Conservation (phyloP, 768 basidiomycete species). For the Panellus pusillus region DNA sequence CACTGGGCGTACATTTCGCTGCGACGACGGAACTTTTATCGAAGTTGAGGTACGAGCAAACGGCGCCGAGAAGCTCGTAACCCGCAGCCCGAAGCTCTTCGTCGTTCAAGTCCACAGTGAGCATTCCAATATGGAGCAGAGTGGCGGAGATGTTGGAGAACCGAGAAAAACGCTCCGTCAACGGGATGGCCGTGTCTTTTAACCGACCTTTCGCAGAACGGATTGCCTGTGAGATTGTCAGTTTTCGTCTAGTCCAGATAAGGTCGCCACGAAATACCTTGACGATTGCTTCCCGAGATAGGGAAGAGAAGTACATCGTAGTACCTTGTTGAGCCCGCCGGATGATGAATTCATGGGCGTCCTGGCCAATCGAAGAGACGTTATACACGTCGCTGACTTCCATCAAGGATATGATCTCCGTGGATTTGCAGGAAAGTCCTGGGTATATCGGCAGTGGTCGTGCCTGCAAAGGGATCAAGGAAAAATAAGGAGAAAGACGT, state of each 20-base stretch:
- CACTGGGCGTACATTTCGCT: conserved; percentile 53
- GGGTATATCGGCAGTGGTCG: conserved; percentile 74
- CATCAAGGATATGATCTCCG: conserved; percentile 75
- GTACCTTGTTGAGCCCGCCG: conserved; percentile 68
- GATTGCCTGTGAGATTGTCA: conserved; percentile 49
- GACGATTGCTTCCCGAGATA: conserved; percentile 66
- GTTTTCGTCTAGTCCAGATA: background rate
- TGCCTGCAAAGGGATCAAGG: conserved; percentile 38
- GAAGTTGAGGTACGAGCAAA: conserved; percentile 76
- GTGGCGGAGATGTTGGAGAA: conserved; percentile 86
- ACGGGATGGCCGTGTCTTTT: conserved; percentile 51
- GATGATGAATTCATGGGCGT: conserved; percentile 77
- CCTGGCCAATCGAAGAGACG: conserved; percentile 67
- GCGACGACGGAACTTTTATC: conserved; percentile 72
- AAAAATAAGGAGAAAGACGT: background rate
- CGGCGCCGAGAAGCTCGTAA: conserved; percentile 75
- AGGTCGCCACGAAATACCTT: conserved; percentile 46
- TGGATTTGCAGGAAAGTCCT: conserved; percentile 68
- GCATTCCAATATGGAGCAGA: conserved; percentile 81
- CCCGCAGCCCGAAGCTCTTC: conserved; percentile 78
- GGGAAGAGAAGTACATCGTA: conserved; percentile 76
- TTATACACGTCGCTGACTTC: conserved; percentile 90
- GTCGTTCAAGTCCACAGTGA: conserved; percentile 72
- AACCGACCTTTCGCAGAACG: conserved; percentile 73
- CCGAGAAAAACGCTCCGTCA: conserved; percentile 67